phyloP scores from a whole-genome alignment of 345 rosid genomes.

The Anacardium occidentale region DNA sequence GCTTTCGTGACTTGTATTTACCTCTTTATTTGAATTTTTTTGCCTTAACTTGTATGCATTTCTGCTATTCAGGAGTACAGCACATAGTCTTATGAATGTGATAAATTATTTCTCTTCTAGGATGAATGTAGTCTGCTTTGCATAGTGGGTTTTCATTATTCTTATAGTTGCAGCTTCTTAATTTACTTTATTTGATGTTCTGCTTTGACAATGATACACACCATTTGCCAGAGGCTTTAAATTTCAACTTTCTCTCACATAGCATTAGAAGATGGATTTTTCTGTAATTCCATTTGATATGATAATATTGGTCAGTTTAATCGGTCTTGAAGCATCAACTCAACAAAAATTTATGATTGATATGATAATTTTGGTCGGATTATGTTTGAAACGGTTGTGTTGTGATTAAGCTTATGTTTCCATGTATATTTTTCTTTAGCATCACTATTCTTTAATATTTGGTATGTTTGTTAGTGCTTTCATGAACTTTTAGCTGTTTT shows the following conservation, averaged over 20 bases:
- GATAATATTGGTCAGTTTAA: background rate
- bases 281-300: background rate
- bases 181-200: background rate
- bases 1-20: background rate
- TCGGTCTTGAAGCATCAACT: background rate
- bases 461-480: background rate
- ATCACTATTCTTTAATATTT: background rate
- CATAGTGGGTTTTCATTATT: background rate
- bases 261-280: background rate
- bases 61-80: background rate
- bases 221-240: background rate
- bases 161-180: background rate
- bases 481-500: background rate
- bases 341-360: background rate
- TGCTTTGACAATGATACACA: background rate
- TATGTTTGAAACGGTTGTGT: background rate
- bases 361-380: too few species aligned
- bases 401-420: background rate
- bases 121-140: background rate
- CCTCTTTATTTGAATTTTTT: background rate
- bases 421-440: background rate
- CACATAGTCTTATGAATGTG: background rate
- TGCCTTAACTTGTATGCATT: background rate
- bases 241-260: background rate
- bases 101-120: too few species aligned